A percentile compares a stretch with the other conserved stretches of the same genome.
Conservation (phyloP, 331 rosid genomes). For the Telfairia occidentalis region DNA sequence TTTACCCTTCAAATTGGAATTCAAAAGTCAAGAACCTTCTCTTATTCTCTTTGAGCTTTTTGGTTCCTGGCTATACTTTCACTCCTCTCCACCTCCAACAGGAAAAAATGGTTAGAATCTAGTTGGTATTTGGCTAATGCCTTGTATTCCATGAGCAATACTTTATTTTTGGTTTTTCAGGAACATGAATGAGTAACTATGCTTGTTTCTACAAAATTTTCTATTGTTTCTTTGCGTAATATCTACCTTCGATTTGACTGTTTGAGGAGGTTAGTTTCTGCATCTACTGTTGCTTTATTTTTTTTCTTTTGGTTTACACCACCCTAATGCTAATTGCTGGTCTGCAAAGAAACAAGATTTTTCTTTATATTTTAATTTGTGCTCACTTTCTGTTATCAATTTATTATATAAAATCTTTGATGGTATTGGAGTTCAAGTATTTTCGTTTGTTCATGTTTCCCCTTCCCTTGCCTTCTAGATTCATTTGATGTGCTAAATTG, state of each 20-base stretch:
- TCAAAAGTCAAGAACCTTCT: neutral
- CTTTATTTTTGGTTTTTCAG: slow-evolving; percentile 28
- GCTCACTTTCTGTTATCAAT: no score
- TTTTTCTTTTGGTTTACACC: neutral
- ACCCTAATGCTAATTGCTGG: neutral
- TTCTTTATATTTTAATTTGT: no score
- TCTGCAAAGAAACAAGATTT: neutral
- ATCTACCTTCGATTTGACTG: slow-evolving; percentile 73
- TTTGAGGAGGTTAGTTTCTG: slow-evolving; percentile 67
- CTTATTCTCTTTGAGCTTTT: neutral
- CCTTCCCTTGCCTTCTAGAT: neutral
- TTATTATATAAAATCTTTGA: no score
- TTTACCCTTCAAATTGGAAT: neutral
- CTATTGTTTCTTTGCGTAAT: slow-evolving; percentile 60
- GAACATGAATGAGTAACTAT: slow-evolving; percentile 90
- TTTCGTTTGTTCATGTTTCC: neutral
- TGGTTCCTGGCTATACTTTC: neutral
- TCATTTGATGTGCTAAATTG: neutral
- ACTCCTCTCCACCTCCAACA: neutral
- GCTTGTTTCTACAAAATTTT: slow-evolving; percentile 75
- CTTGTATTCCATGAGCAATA: neutral
- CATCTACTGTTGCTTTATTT: neutral
- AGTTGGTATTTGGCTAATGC: slow-evolving; percentile 2
- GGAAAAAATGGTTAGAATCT: neutral
- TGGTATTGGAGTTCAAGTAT: neutral